These are phyloP conservation scores for Daldinia vernicosa DNA, from an alignment of 495 filamentous ascomycete species.

Conservation along the genomic window DNA sequence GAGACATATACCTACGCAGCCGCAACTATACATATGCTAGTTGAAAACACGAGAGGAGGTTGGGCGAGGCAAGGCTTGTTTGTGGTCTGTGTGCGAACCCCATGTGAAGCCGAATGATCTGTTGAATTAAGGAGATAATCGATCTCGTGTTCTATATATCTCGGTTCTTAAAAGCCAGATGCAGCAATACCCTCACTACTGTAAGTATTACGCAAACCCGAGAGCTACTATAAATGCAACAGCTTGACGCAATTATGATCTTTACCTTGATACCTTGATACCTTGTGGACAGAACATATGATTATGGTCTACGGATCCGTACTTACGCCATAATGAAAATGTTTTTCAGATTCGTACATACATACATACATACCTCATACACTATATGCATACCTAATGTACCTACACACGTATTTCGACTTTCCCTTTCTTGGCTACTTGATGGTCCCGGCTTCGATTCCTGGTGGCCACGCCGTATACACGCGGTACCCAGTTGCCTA, in stretches of 20 bases:
- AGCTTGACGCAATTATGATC: slow-evolving; percentile 27
- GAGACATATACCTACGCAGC: slow-evolving; percentile 9
- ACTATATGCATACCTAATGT: neutral
- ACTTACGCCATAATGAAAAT: slow-evolving; percentile 9
- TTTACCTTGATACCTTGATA: slow-evolving; percentile 4
- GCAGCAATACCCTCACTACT: neutral
- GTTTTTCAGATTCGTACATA: neutral
- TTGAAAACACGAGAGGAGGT: neutral
- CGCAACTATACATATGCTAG: neutral
- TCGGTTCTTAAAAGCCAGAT: slow-evolving; percentile 8
- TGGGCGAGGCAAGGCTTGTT: slow-evolving; percentile 21
- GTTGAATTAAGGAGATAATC: neutral
- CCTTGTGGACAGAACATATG: slow-evolving; percentile 1
- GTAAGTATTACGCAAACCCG: slow-evolving; percentile 8
- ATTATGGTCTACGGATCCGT: neutral
- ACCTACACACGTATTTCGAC: slow-evolving; percentile 13
- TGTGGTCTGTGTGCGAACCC: neutral
- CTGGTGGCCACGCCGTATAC: slow-evolving; percentile 27
- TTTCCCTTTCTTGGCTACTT: slow-evolving; percentile 27
- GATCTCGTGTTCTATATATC: slow-evolving; percentile 18
- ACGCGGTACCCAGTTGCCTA: slow-evolving; percentile 13
- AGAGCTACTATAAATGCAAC: neutral
- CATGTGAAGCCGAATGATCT: neutral
- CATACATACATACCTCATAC: neutral
- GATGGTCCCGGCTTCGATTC: slow-evolving; percentile 34